These are phyloP conservation scores for Antrodiella citrinella DNA, from an alignment of 768 basidiomycete species.

Conservation along the genomic window DNA sequence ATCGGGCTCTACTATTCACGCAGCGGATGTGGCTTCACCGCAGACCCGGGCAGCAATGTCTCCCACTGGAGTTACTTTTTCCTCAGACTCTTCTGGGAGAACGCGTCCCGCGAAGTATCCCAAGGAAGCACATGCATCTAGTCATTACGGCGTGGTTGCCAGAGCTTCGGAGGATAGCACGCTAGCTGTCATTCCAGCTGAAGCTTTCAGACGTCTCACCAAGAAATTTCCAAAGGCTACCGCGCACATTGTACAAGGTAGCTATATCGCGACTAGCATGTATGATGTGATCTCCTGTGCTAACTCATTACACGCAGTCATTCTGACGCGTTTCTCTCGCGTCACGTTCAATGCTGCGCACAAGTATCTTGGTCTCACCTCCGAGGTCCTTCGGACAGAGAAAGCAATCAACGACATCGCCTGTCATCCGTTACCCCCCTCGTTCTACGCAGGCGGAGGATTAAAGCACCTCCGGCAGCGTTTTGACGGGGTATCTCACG, in stretches of 20 bases:
- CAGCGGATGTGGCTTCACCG: conserved; percentile 25
- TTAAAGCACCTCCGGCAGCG: conserved; percentile 83
- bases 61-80: conserved; percentile 3
- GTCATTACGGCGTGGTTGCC: conserved; percentile 73
- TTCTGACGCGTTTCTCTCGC: conserved; percentile 90
- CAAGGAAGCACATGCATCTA: conserved; percentile 20
- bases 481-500: conserved; percentile 56
- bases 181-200: conserved; percentile 96
- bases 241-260: conserved; percentile 92
- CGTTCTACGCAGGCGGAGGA: conserved; percentile 91
- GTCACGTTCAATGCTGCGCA: conserved; percentile 98
- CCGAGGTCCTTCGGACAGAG: conserved; percentile 92
- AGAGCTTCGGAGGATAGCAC: conserved; percentile 92
- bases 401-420: conserved; percentile 96
- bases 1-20: conserved; percentile 61
- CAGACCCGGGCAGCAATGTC: conserved; percentile 11
- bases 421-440: conserved; percentile 84
- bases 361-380: conserved; percentile 89
- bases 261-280: neutral
- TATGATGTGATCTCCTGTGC: neutral
- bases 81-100: conserved; percentile 6
- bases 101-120: conserved; percentile 4
- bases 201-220: conserved; percentile 89
- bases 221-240: conserved; percentile 97
- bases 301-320: conserved; percentile 38